phyloP scores from a whole-genome alignment of 768 basidiomycete species.

The Calocera cornea region DNA sequence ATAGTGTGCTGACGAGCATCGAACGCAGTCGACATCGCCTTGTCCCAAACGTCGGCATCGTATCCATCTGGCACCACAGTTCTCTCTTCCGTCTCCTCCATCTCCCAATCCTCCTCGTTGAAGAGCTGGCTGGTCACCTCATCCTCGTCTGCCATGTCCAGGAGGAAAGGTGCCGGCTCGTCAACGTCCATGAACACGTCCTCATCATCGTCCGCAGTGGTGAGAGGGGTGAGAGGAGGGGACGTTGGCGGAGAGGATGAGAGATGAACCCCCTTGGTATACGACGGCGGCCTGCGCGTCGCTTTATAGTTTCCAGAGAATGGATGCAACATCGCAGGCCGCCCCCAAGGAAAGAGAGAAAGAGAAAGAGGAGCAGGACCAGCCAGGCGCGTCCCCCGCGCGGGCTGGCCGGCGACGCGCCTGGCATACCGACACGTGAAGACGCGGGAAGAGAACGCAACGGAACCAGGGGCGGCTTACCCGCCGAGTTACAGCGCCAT shows the following conservation, averaged over 20 bases:
- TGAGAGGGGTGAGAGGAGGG: not conserved
- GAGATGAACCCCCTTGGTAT: slow-evolving; percentile 1
- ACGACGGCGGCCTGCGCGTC: slow-evolving; percentile 3
- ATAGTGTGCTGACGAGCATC: not conserved
- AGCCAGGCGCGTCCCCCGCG: not conserved
- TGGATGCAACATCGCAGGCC: slow-evolving; percentile 5
- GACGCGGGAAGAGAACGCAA: not conserved
- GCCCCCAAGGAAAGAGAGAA: not conserved
- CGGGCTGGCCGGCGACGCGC: not conserved
- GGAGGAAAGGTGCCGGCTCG: not conserved
- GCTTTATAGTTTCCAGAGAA: slow-evolving; percentile 4
- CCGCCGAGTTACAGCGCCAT: not conserved
- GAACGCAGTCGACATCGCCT: not conserved
- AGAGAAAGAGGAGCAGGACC: not conserved
- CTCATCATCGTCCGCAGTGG: not conserved
- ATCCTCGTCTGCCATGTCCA: not conserved
- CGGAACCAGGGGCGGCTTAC: not conserved
- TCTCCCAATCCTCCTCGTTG: not conserved
- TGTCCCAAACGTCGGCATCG: not conserved
- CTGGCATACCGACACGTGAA: not conserved
- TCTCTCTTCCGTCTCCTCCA: not conserved
- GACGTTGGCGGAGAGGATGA: not conserved
- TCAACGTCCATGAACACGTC: not conserved
- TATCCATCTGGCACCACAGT: not conserved
- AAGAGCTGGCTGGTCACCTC: not conserved